Base-by-base conservation (phyloP, 1,284 basidiomycete genomes). In the Entoloma clypeatum region DNA sequence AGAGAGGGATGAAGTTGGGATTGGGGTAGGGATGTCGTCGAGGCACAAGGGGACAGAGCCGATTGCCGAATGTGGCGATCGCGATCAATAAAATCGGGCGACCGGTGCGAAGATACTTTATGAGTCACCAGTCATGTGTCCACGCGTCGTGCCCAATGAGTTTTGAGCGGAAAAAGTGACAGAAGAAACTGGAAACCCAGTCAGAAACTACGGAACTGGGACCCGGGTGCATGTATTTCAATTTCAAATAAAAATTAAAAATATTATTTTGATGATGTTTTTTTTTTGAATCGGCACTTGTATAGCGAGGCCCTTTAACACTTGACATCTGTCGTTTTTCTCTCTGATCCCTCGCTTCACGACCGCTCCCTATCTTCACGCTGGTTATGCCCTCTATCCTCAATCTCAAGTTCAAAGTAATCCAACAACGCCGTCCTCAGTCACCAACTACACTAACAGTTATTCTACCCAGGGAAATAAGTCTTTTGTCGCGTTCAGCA, bases 401-500 rank as follows among this genome's bases (percentile, higher is more conserved):
- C 71, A 86, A 86, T 64, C 80, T 86, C 77, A 86, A 86, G 77
- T 86, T 86, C 77, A 86, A 86, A 74, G 83, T 83, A 50, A 40
- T 43, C 49, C 50, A 39, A 47, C 25, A 55, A 53, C 53, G 44
- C 30, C 45, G 49, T 42, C 40, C 49, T 45, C 48, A 49, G 44
- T 48, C 36, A 54, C 55, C 49, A 59, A 45, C 42, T 48, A 17
- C 33, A 32, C 31, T n/a, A n/a, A n/a, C n/a, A 32, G 21, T 11
- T 49, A 46, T 41, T 52, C 43, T 44, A 39, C 32, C 38, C 47
- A 88, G 85, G 86, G 86, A 66, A 89, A 89, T 76, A 89, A 88
- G 72, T 88, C 86, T 61, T 90, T 90, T 64, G 85, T 89, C 62
- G 85, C 86, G 48, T 89, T 90, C 68, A 85, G 81, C 62, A 87